Base-by-base conservation (phyloP, 768 basidiomycete genomes). In the Boletus pseudopeckii region DNA sequence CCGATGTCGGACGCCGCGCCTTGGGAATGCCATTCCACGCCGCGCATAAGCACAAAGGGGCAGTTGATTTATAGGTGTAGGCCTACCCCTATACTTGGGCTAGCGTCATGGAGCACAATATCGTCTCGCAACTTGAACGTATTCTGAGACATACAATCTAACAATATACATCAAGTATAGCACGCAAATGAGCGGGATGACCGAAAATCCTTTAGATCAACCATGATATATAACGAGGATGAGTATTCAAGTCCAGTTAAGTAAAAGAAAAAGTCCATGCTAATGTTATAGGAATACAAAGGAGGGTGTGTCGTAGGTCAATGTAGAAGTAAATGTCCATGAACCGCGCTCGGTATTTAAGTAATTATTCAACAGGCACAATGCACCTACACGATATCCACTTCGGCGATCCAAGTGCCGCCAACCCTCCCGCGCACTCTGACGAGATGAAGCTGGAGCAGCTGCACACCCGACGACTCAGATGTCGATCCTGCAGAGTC, bases 341-440 rank as follows among this genome's bases (percentile, higher is more conserved):
- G 15, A 30, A 3, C 11, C 10, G 22, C 22, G 17, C 10, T 48
- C 13, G 11, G 5, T 18, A 28, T 15, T 20, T 26, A 26, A 26
- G 24, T 18, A 28, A 15, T 18, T 11, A 28, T n/a, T 11, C 26
- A 30, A 48, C 26, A 28, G 4, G 46, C 38, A 8, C n/a, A 15
- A 24, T 6, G n/a, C 14, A 11, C 28, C 33, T 52, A 58, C 36
- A 53, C 44, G 13, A 55, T 41, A 5, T 62, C 56, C 14, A 62
- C 5, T 4, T 62, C 60, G 4, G 56, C 55, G 10, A 52, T 18
- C 60, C 59, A 61, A 13, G 5, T 4, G 32, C 48, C 51, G 7
- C 17, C 26, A 5, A 15, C 7, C 10, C 28, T 47, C 2, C 40
- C 36, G 13, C 59, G 45, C 5, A 61, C 3, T 28, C 49, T 20